Conservation (phyloP, 768 basidiomycete species). For the Tricholoma sp. region DNA sequence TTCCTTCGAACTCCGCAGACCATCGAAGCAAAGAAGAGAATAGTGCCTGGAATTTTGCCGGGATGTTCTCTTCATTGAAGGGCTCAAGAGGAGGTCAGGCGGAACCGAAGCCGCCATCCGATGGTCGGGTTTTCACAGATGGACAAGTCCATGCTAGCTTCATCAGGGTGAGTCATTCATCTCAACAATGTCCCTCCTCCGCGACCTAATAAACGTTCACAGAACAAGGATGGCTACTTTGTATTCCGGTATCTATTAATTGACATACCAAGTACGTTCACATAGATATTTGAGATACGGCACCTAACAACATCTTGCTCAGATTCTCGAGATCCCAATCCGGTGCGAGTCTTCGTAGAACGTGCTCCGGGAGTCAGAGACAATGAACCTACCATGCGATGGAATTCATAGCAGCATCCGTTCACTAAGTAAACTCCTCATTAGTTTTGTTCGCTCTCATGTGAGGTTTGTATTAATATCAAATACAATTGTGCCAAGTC, state of each 20-base stretch:
- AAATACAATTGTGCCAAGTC: neutral
- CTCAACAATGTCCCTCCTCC: conserved; percentile 1
- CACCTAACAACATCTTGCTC: conserved; percentile 5
- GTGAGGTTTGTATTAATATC: neutral
- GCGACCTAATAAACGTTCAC: conserved; percentile 1
- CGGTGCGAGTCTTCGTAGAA: conserved; percentile 68
- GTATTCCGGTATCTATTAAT: conserved; percentile 73
- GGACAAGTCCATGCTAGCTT: conserved; percentile 82
- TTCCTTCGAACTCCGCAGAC: conserved; percentile 23
- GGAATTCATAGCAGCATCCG: conserved; percentile 34
- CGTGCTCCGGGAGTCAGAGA: conserved; percentile 61
- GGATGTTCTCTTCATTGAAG: conserved; percentile 66
- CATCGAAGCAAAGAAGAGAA: conserved; percentile 26
- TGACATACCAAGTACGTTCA: conserved; percentile 69
- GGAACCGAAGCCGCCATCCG: conserved; percentile 25
- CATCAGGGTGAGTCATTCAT: conserved; percentile 48
- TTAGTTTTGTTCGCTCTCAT: neutral
- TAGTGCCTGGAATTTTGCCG: conserved; percentile 52
- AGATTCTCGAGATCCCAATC: conserved; percentile 61
- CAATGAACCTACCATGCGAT: conserved; percentile 66
- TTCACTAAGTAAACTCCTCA: conserved; percentile 14
- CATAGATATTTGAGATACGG: conserved; percentile 20
- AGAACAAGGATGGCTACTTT: conserved; percentile 78
- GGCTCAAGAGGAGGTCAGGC: conserved; percentile 25
- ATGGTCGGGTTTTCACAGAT: conserved; percentile 52